These are phyloP conservation scores for Fusarium proliferatum DNA, from an alignment of 2,329 filamentous ascomycete genomes.

Conservation along the genomic window DNA sequence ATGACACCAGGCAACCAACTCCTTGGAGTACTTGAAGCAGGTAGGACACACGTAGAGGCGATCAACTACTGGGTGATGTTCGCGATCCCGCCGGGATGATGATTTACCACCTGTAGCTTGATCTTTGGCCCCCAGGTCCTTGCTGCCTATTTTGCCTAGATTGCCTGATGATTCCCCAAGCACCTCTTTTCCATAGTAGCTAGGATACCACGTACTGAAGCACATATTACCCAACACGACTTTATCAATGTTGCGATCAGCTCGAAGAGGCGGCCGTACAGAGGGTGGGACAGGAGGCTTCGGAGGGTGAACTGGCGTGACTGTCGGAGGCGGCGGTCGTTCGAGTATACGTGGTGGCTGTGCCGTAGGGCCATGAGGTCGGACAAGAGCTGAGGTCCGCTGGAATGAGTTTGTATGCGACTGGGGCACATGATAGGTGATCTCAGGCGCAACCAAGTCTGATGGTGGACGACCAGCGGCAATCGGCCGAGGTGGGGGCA, in stretches of 20 bases:
- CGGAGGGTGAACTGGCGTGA: constrained; percentile 51
- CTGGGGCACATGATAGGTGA: constrained; percentile 55
- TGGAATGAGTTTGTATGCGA: constrained; percentile 41
- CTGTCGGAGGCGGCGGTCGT: constrained; percentile 42
- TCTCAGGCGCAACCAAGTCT: constrained; percentile 54
- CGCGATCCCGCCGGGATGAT: constrained; percentile 50
- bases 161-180: constrained; percentile 61
- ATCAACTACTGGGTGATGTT: constrained; percentile 64
- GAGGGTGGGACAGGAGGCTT: constrained; percentile 46
- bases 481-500: constrained; percentile 24
- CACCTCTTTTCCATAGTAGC: constrained; percentile 83
- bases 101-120: constrained; percentile 40
- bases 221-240: constrained; percentile 86
- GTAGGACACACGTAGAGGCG: constrained; percentile 87
- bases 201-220: constrained; percentile 93
- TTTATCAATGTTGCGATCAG: constrained; percentile 84
- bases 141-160: constrained; percentile 43
- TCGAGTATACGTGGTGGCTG: constrained; percentile 48
- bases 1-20: constrained; percentile 67
- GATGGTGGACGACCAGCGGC: constrained; percentile 45
- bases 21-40: constrained; percentile 92
- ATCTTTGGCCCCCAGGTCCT: constrained; percentile 46
- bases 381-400: constrained; percentile 47
- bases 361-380: constrained; percentile 50
- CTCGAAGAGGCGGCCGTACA: constrained; percentile 52